Percentiles rank a stretch among this genome's conserved stretches.
Evolutionary conservation across 225 moss, liverwort and hornwort species (phyloP).

Genomic region (Thuidium tamariscinum): DNA sequence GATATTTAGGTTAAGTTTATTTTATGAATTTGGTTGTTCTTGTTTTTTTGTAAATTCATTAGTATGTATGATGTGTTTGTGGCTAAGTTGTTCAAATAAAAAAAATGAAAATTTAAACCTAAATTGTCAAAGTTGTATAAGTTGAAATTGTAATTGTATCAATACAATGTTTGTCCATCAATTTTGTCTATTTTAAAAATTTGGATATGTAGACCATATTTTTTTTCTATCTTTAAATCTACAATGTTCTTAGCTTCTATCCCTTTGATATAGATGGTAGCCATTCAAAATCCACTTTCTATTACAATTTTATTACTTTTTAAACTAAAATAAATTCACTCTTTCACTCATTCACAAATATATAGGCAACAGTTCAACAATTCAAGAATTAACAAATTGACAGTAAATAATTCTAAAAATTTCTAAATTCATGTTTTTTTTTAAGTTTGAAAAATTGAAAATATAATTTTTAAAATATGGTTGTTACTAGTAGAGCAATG

Average conservation of each 20-base stretch:
- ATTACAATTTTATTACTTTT: accelerated
- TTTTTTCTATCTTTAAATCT: too few species aligned
- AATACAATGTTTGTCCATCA: neutral
- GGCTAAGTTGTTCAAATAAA: neutral
- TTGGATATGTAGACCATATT: neutral
- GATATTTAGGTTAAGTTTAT: neutral
- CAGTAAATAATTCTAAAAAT: too few species aligned
- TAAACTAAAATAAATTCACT: accelerated
- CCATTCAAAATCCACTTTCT: accelerated
- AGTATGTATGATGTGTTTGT: neutral
- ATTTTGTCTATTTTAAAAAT: neutral
- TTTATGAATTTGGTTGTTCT: accelerated
- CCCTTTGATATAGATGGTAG: accelerated
- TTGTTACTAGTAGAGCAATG: neutral
- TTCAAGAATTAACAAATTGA: too few species aligned
- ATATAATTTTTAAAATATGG: neutral
- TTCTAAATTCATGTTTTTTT: too few species aligned
- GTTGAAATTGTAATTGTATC: neutral
- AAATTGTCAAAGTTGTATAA: neutral
- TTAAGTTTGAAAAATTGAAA: too few species aligned
- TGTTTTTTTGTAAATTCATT: neutral
- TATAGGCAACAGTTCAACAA: too few species aligned
- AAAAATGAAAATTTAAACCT: neutral
- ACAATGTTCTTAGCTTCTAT: neutral
- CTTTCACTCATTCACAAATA: neutral